Base-by-base conservation (phyloP, 148 eudicot genomes). In the Cornus controversa region DNA sequence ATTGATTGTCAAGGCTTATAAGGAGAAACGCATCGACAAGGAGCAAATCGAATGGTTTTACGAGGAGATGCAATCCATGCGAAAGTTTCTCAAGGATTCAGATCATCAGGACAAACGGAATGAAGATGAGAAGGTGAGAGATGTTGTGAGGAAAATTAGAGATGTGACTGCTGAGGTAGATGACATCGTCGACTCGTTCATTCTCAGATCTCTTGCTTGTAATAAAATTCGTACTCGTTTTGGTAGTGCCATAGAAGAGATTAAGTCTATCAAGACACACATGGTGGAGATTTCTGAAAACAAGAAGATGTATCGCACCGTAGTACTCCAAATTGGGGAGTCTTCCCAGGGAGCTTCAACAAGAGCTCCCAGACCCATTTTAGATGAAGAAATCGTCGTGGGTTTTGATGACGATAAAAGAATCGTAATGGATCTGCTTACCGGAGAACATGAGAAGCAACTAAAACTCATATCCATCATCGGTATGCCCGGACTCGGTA, bases 401-500 rank as follows among this genome's bases (percentile, higher is more conserved):
- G 90, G 90, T 7, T 80, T 85, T 34, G 79, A 81, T 6, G 81
- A 77, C 2, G 84, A 83, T 45, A 72, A 75, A 10, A 1, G 2
- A 16, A 80, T 26, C n/a, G 10, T 88, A n/a, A 63, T 76, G 4
- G 68, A 18, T 5, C 63, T 10, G 22, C 82, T 88, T 22, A 73
- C 8, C 0, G 66, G 36, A 25, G 82, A 78, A 13, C 6, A 10
- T 50, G 25, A 67, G 4, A 42, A 66, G 0, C 57, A 75, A 8
- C 80, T 80, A 11, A 82, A 88, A 47, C 77, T 85, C 5, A 78
- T 88, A 20, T 74, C 88, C 18, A 78, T 88, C 1, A 71, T 84
- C 0, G 90, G 90, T 6, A 80, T 83, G 82, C 80, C 80, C 1
- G 88, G 88, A 23, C 67, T 83, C 8, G 90, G 90, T 10, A 88